Percentiles rank a stretch among this genome's conserved stretches.
Conservation (phyloP, 2,329 filamentous ascomycete genomes). For the Karstenula rhodostoma region DNA sequence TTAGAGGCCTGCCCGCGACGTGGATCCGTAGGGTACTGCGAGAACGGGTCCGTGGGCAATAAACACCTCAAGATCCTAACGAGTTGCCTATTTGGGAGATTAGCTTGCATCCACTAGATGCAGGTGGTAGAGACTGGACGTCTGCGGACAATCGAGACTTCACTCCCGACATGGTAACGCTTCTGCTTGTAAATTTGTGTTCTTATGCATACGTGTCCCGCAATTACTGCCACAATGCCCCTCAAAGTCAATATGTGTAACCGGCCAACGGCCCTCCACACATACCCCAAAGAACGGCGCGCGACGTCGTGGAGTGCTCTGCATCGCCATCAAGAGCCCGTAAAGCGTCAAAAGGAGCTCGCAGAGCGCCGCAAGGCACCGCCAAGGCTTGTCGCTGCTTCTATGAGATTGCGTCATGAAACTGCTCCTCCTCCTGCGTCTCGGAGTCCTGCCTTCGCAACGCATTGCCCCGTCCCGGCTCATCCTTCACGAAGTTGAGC, state of each 20-base stretch:
- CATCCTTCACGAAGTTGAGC: constrained; percentile 22
- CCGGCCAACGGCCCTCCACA: background rate
- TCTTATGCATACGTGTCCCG: background rate
- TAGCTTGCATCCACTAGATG: background rate
- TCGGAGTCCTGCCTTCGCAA: constrained; percentile 52
- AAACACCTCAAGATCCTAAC: background rate
- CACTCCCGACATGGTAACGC: background rate
- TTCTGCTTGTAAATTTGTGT: background rate
- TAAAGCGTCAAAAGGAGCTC: background rate
- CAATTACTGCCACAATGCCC: background rate
- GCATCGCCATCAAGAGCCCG: background rate
- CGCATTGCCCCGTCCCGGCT: constrained; percentile 25
- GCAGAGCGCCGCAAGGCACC: background rate
- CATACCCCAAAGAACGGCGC: background rate
- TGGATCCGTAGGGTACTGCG: background rate
- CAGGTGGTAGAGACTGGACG: background rate
- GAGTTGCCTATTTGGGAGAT: constrained; percentile 1
- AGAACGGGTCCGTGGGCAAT: background rate
- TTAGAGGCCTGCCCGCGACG: too few species aligned
- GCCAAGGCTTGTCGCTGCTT: constrained; percentile 13
- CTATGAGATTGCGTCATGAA: constrained; percentile 57
- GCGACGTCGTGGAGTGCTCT: background rate
- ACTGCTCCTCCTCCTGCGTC: constrained; percentile 55
- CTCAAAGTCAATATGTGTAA: background rate
- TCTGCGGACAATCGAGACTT: too few species aligned